Evolutionary conservation across 805 yeast genomes (phyloP).

Genomic region (Metschnikowia sp.): DNA sequence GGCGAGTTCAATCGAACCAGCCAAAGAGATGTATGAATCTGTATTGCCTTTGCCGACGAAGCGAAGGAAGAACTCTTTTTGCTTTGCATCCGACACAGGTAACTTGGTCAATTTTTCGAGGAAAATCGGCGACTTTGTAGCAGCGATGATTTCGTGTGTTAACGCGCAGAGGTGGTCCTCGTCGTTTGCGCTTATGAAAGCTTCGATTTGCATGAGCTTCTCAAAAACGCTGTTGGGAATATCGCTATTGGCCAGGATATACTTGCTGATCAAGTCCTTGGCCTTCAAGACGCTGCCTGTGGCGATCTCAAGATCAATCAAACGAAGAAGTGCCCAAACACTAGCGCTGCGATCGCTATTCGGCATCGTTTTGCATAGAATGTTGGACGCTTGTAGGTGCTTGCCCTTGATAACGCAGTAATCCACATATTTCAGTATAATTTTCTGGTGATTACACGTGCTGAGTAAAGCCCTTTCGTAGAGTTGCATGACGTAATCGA

Average conservation of each 20-base stretch:
- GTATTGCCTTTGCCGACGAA: not conserved
- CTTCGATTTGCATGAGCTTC: constrained; percentile 43
- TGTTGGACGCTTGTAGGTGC: constrained; percentile 35
- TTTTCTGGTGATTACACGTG: constrained; percentile 41
- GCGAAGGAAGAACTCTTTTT: not conserved
- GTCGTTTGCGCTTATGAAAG: constrained; percentile 25
- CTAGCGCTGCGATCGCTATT: constrained; percentile 17
- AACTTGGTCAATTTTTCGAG: constrained; percentile 1
- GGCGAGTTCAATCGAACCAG: not conserved
- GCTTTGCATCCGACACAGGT: not conserved
- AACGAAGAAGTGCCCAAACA: constrained; percentile 32
- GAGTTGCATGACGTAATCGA: constrained; percentile 22
- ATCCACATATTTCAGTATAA: constrained; percentile 52
- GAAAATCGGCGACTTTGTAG: constrained; percentile 1
- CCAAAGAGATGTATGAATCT: not conserved
- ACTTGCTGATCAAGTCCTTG: constrained; percentile 28
- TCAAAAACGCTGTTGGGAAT: constrained; percentile 36
- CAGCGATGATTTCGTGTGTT: constrained; percentile 2
- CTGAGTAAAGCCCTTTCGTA: constrained; percentile 50
- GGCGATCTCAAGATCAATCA: constrained; percentile 45
- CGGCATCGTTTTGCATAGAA: constrained; percentile 36
- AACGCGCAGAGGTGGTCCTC: constrained; percentile 15
- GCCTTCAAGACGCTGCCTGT: constrained; percentile 37
- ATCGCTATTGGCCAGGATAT: constrained; percentile 19
- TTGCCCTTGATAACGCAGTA: constrained; percentile 29